Percentiles rank a stretch among this genome's conserved stretches.
Evolutionary conservation across 2,329 filamentous ascomycete species (phyloP).

Genomic region (Fusarium duplospermum): DNA sequence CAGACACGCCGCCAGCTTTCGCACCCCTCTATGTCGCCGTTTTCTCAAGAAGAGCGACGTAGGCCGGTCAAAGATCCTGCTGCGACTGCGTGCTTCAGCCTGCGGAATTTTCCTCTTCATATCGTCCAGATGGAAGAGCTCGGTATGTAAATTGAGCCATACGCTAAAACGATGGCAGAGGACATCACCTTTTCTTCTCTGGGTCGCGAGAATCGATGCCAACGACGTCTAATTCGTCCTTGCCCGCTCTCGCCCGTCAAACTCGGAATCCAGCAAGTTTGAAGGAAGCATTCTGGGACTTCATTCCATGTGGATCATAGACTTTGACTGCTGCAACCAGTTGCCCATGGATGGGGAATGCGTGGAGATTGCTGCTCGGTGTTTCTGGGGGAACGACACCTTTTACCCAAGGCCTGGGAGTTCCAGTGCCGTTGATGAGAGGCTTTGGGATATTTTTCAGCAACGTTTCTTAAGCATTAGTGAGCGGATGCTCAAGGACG

Average conservation of each 20-base stretch:
- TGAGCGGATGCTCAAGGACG: neutral
- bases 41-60: slow-evolving; percentile 12
- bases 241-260: slow-evolving; percentile 28
- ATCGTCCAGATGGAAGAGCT: slow-evolving; percentile 62
- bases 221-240: slow-evolving; percentile 69
- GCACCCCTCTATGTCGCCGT: neutral
- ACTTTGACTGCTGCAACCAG: slow-evolving; percentile 57
- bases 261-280: neutral
- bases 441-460: slow-evolving; percentile 43
- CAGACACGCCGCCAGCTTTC: slow-evolving; percentile 5
- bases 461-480: neutral
- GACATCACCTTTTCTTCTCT: slow-evolving; percentile 63
- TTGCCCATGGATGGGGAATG: slow-evolving; percentile 53
- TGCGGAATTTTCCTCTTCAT: slow-evolving; percentile 63
- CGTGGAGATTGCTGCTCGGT: slow-evolving; percentile 53
- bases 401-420: slow-evolving; percentile 58
- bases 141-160: slow-evolving; percentile 46
- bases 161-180: slow-evolving; percentile 60
- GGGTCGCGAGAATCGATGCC: slow-evolving; percentile 59
- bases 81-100: slow-evolving; percentile 48
- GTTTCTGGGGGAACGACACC: slow-evolving; percentile 63
- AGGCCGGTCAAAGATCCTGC: slow-evolving; percentile 31
- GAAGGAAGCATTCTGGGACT: slow-evolving; percentile 38
- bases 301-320: slow-evolving; percentile 58
- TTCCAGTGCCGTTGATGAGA: slow-evolving; percentile 14